These are phyloP conservation scores for Pichia cephalocereana DNA, from an alignment of 805 yeast genomes.

Conservation along the genomic window DNA sequence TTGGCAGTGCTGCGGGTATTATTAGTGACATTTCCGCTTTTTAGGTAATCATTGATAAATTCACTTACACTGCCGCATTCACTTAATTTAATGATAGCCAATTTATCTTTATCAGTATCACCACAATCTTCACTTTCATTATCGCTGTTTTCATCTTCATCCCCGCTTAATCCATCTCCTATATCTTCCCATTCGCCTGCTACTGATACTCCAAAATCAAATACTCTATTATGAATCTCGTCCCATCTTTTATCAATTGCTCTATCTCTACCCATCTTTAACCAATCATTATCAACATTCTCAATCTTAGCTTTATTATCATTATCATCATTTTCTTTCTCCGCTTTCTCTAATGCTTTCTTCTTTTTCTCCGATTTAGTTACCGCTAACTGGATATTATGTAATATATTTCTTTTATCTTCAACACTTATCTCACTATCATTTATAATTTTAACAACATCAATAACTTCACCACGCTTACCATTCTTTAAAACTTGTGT, in stretches of 20 bases:
- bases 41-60: too few species aligned
- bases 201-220: conserved; percentile 10
- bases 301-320: conserved; percentile 10
- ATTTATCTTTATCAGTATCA: too few species aligned
- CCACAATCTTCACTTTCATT: neutral
- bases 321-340: conserved; percentile 2
- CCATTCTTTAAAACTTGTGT: conserved; percentile 46
- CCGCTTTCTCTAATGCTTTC: conserved; percentile 28
- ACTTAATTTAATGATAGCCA: too few species aligned
- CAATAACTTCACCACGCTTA: conserved; percentile 33
- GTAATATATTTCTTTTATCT: conserved; percentile 21
- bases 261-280: conserved; percentile 17
- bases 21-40: too few species aligned
- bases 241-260: conserved; percentile 35
- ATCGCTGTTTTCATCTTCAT: neutral
- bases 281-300: conserved; percentile 15
- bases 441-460: conserved; percentile 31
- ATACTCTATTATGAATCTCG: conserved; percentile 28
- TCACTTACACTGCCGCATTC: neutral
- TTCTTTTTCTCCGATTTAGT: conserved; percentile 30
- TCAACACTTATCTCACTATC: conserved; percentile 1
- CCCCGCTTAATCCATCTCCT: neutral
- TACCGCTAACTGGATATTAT: conserved; percentile 34
- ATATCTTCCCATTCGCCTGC: conserved; percentile 1
- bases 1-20: neutral